phyloP scores from a whole-genome alignment of 2,329 filamentous ascomycete genomes.

The Exophiala dermatitidis region DNA sequence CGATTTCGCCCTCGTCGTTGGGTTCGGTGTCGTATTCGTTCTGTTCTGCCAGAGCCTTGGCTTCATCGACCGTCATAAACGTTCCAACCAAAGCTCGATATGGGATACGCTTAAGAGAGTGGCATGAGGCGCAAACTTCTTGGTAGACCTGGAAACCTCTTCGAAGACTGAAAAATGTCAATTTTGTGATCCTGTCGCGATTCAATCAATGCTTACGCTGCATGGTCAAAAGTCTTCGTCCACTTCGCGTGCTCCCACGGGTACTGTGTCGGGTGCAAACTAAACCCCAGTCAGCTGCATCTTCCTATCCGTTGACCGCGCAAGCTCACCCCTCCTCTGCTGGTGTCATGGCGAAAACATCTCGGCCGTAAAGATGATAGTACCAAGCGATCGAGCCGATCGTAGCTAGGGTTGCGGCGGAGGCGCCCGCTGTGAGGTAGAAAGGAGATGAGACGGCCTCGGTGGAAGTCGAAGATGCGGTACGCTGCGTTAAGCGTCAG shows the following conservation, averaged over 20 bases:
- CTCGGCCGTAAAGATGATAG: constrained; percentile 88
- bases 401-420: constrained; percentile 77
- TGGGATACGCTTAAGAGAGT: constrained; percentile 89
- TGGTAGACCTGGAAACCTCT: constrained; percentile 99
- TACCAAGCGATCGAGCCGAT: constrained; percentile 92
- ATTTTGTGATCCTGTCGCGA: constrained; percentile 3
- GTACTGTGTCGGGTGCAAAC: constrained; percentile 84
- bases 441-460: constrained; percentile 67
- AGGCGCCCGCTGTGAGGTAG: constrained; percentile 78
- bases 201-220: constrained; percentile 61
- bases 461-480: constrained; percentile 61
- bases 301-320: constrained; percentile 27
- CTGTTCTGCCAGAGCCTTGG: constrained; percentile 94
- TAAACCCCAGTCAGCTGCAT: constrained; percentile 40
- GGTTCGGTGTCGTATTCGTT: constrained; percentile 98
- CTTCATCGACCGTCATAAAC: constrained; percentile 93
- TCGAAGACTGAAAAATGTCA: constrained; percentile 61
- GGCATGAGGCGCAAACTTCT: constrained; percentile 95
- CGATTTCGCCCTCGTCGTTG: constrained; percentile 94
- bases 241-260: constrained; percentile 92
- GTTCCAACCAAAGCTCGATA: constrained; percentile 87
- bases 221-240: constrained; percentile 94
- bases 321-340: constrained; percentile 89
- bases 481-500: constrained; percentile 38
- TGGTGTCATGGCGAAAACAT: constrained; percentile 80